These are phyloP conservation scores for Aspergillus nidulans DNA, from an alignment of 495 filamentous ascomycete species.

Conservation along the genomic window DNA sequence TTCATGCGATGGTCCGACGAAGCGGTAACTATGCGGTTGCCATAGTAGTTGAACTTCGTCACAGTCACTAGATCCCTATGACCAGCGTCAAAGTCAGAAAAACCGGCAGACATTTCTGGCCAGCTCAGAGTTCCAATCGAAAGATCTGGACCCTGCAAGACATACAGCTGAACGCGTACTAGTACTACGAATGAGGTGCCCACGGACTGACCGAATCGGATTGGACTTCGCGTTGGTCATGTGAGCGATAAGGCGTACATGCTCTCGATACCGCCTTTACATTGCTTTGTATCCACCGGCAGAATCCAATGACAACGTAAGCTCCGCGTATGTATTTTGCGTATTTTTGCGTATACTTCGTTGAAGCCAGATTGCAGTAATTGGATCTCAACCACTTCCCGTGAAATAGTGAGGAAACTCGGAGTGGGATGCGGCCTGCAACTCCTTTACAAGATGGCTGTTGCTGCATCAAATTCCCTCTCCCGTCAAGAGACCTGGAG, in stretches of 20 bases:
- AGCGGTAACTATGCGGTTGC: conserved; percentile 83
- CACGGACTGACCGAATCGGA: not conserved
- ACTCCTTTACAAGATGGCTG: conserved; percentile 33
- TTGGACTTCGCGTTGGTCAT: conserved; percentile 6
- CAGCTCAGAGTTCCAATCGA: conserved; percentile 25
- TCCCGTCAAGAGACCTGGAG: conserved; percentile 64
- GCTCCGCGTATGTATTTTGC: not conserved
- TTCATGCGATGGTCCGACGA: conserved; percentile 91
- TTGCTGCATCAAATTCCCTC: conserved; percentile 39
- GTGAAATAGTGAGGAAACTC: not conserved
- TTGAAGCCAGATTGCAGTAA: conserved; percentile 35
- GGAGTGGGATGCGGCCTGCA: conserved; percentile 3
- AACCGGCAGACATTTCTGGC: conserved; percentile 41
- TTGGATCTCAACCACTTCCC: not conserved
- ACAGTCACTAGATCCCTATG: conserved; percentile 52
- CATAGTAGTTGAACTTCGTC: conserved; percentile 67
- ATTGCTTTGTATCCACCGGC: conserved; percentile 27
- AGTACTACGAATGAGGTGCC: not conserved
- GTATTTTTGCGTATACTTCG: conserved; percentile 15
- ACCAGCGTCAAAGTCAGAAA: conserved; percentile 65
- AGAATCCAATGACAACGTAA: conserved; percentile 18
- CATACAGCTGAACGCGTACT: conserved; percentile 13
- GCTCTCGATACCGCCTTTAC: conserved; percentile 11
- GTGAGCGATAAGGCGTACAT: conserved; percentile 14
- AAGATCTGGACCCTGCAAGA: conserved; percentile 12